Conservation (phyloP, 1,284 basidiomycete genomes). For the Cutaneotrichosporon mucoides region DNA sequence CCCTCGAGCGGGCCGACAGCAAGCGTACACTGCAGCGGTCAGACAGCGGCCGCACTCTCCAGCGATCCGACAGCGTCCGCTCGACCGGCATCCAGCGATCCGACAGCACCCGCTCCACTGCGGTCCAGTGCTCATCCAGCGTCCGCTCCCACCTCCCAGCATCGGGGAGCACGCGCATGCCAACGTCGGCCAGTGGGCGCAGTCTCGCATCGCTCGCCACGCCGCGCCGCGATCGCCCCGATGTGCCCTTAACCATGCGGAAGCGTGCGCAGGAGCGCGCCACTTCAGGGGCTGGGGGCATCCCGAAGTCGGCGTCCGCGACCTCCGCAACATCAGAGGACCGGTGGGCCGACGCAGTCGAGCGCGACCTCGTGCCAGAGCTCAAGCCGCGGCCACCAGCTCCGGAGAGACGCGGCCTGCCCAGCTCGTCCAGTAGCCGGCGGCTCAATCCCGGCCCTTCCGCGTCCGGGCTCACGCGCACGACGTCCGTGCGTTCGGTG, state of each 20-base stretch:
- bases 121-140: background rate
- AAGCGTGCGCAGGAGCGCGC: background rate
- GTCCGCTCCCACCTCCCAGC: background rate
- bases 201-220: slow-evolving; percentile 1
- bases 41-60: too few relatives aligned
- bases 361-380: slow-evolving; percentile 3
- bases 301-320: background rate
- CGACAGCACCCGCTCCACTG: background rate
- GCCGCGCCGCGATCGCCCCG: slow-evolving; percentile 9
- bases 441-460: background rate
- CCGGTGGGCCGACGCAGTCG: slow-evolving; percentile 17
- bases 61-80: too few relatives aligned
- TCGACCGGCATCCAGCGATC: background rate
- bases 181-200: slow-evolving; percentile 2
- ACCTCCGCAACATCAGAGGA: background rate
- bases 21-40: too few relatives aligned
- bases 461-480: background rate
- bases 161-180: background rate
- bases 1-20: too few relatives aligned
- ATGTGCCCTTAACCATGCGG: slow-evolving; percentile 15
- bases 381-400: background rate
- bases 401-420: background rate
- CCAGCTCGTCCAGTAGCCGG: background rate
- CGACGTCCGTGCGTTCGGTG: background rate
- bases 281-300: background rate